These are phyloP conservation scores for Aspergillus steynii DNA, from an alignment of 495 filamentous ascomycete species.

Conservation along the genomic window DNA sequence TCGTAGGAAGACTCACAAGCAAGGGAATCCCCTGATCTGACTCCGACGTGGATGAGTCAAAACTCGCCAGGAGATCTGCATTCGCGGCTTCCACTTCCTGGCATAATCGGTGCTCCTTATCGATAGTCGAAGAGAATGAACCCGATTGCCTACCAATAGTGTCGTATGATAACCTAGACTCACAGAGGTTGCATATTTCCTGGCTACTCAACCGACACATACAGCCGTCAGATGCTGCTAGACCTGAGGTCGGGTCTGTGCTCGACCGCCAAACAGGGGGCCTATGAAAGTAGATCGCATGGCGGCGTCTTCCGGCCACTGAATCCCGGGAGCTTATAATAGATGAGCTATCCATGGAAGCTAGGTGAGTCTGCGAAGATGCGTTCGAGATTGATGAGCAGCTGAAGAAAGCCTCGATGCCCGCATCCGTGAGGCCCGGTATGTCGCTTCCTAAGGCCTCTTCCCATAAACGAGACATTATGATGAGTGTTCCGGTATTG, in stretches of 20 bases:
- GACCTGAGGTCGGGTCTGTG: conserved; percentile 11
- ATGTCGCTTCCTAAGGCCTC: background rate
- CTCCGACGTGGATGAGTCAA: conserved; percentile 3
- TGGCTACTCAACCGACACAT: background rate
- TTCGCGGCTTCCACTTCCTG: conserved; percentile 6
- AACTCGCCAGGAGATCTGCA: conserved; percentile 4
- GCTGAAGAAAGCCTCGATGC: background rate
- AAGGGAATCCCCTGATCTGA: conserved; percentile 14
- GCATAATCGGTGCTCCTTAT: background rate
- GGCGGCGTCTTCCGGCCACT: conserved; percentile 26
- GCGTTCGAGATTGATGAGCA: background rate
- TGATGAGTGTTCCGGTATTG: background rate
- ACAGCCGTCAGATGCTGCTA: conserved; percentile 10
- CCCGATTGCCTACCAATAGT: background rate
- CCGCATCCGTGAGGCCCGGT: background rate
- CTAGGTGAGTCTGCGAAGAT: background rate
- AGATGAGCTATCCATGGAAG: background rate
- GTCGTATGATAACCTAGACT: background rate
- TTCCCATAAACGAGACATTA: background rate
- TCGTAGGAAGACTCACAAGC: conserved; percentile 11
- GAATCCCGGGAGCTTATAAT: conserved; percentile 16
- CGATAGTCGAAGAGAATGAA: background rate
- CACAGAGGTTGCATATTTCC: conserved; percentile 1
- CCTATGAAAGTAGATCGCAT: conserved; percentile 32
- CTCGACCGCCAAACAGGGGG: conserved; percentile 30